Conservation (phyloP, 805 yeast genomes). For the Saccharomycopsis javanensis region DNA sequence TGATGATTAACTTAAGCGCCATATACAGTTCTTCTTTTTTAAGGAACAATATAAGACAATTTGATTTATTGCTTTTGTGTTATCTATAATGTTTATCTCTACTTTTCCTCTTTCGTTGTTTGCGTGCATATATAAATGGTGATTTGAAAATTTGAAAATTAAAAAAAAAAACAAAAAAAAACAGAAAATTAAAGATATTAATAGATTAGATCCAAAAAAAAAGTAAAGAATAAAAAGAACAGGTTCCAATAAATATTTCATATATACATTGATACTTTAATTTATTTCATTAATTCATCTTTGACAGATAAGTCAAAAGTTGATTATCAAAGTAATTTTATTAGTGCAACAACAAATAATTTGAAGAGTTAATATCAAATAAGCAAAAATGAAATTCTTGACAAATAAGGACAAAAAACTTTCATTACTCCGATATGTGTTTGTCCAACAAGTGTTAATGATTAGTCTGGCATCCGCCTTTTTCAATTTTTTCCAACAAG, state of each 20-base stretch:
- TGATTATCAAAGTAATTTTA: background rate
- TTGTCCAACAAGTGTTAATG: background rate
- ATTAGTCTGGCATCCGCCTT: constrained; percentile 22
- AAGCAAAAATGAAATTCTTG: background rate
- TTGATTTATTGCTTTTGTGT: too few relatives aligned
- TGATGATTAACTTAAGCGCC: background rate
- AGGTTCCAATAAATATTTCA: too few relatives aligned
- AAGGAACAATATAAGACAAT: too few relatives aligned
- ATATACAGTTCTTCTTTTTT: background rate
- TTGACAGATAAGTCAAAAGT: too few relatives aligned
- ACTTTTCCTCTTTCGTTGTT: background rate
- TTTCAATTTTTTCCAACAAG: constrained; percentile 35
- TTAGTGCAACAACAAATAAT: background rate
- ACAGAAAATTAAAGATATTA: too few relatives aligned
- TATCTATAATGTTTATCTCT: too few relatives aligned
- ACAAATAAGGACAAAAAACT: background rate
- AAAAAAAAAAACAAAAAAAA: too few relatives aligned
- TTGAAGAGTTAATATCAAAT: background rate
- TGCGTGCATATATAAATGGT: background rate
- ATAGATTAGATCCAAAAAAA: too few relatives aligned
- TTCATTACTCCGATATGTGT: background rate
- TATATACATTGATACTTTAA: background rate
- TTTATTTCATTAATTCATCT: background rate
- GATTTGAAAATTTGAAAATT: too few relatives aligned
- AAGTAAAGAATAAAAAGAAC: too few relatives aligned